These are phyloP conservation scores for Cytospora mali DNA, from an alignment of 2,329 filamentous ascomycete genomes.

Conservation along the genomic window DNA sequence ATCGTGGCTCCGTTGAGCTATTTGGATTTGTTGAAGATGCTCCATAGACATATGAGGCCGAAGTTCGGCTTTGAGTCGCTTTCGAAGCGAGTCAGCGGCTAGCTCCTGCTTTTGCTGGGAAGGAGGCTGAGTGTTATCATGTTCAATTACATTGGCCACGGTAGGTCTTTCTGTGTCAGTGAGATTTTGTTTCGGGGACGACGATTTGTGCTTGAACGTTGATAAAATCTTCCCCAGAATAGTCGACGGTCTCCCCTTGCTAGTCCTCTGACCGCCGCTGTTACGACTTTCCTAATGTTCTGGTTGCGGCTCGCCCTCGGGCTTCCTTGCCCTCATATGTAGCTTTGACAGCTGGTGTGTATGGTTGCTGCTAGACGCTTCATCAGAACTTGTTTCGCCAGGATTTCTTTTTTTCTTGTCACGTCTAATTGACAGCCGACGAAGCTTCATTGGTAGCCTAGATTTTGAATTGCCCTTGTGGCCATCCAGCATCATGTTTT, in stretches of 20 bases:
- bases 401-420: not conserved
- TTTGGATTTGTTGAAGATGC: not conserved
- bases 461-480: not conserved
- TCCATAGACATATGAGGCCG: not conserved
- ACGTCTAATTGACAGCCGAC: not conserved
- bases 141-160: not conserved
- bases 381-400: not conserved
- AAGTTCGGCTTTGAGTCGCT: slow-evolving; percentile 14
- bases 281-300: not conserved
- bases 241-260: not conserved
- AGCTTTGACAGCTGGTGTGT: not conserved
- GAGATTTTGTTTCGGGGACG: not conserved
- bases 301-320: not conserved
- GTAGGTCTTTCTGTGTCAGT: not conserved
- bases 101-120: not conserved
- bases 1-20: too few relatives aligned
- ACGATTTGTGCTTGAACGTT: slow-evolving; percentile 7
- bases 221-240: slow-evolving; percentile 17
- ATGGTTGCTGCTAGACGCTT: not conserved
- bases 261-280: not conserved
- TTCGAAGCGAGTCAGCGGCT: slow-evolving; percentile 6
- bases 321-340: too few relatives aligned
- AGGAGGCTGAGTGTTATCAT: not conserved
- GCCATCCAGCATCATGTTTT: not conserved
- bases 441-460: slow-evolving; percentile 6